Evolutionary conservation across 148 eudicot genomes (phyloP), one percentile per base, ranked within the genome.

Genomic region (Persicaria tinctoria): DNA sequence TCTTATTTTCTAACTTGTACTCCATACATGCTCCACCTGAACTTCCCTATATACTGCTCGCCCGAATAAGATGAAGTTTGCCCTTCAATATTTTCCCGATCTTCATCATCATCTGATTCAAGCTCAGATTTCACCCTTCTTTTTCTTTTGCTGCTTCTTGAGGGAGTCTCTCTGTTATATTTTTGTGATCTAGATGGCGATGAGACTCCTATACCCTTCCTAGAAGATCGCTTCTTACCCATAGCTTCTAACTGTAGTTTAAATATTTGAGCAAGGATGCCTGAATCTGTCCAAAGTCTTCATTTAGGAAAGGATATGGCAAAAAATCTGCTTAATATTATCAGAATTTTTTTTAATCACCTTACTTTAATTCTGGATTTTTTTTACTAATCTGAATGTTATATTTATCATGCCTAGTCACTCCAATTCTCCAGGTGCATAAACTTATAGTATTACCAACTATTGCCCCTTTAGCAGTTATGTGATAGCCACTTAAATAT

Each of bases 231-330:
- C 68, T 87, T 89, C 81, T 75, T 87, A 79, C 87, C 84, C 75
- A 91, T 80, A 77, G 93, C 97, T 78, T 91, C 97, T 57, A 88
- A 78, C 77, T 91, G 97, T 48, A 91, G 83, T 16, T 79, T 85
- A 45, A 76, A 68, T 55, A 90, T 91, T 83, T 89, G 85, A 14
- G 93, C 91, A 81, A 91, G 53, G 87, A 81, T 71, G 80, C 91
- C 84, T 91, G 97, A 55, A 91, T 91, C 97, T 91, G 86, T 72
- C 68, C 72, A 79, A 56, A 64, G 10, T 53, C 73, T 3, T 71
- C 5, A 23, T 71, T 70, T 27, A 46, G 55, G 55, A 17, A 50
- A 71, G 23, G 38, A n/a, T 70, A 50, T 4, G 41, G 44, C 54
- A 17, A n/a, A 16, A 50, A 71, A 71, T 4, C 54, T 32, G 12